phyloP scores from a whole-genome alignment of 257 asterid species.

The Prunella vulgaris region DNA sequence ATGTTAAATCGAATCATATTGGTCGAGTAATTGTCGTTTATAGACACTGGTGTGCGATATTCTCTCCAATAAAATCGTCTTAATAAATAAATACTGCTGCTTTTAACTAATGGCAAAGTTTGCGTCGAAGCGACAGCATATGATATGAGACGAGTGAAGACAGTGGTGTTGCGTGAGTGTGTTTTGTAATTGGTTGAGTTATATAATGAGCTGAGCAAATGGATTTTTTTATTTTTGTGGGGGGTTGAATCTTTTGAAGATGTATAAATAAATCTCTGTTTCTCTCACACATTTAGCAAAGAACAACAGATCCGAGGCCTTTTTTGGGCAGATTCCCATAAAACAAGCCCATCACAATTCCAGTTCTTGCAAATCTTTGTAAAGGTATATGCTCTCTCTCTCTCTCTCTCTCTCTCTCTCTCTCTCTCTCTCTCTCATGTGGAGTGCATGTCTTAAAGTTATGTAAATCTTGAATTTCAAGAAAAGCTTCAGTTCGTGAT shows the following conservation, averaged over 20 bases:
- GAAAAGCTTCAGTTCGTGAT: background rate
- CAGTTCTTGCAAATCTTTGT: conserved; percentile 14
- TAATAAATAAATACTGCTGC: background rate
- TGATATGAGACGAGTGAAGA: no score
- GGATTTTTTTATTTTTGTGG: background rate
- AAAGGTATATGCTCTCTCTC: conserved; percentile 17
- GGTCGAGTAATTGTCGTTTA: background rate
- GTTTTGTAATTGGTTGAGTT: background rate
- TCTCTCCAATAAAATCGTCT: background rate
- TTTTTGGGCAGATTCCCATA: conserved; percentile 17
- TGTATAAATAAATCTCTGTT: conserved; percentile 1
- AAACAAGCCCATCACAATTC: background rate
- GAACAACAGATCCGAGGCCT: background rate
- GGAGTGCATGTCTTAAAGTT: conserved; percentile 14
- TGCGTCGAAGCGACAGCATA: no score
- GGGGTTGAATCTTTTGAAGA: conserved; percentile 9
- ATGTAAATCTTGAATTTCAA: conserved; percentile 1
- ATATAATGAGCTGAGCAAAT: no score
- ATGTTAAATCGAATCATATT: background rate
- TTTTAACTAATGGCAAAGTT: background rate
- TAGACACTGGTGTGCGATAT: background rate
- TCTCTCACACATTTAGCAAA: background rate
- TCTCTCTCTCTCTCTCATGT: background rate
- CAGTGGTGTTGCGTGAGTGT: background rate
- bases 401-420: conserved; percentile 4